Percentiles rank a stretch among this genome's conserved stretches.
Conservation (phyloP, 2,329 filamentous ascomycete genomes). For the Boeremia lycopersici region DNA sequence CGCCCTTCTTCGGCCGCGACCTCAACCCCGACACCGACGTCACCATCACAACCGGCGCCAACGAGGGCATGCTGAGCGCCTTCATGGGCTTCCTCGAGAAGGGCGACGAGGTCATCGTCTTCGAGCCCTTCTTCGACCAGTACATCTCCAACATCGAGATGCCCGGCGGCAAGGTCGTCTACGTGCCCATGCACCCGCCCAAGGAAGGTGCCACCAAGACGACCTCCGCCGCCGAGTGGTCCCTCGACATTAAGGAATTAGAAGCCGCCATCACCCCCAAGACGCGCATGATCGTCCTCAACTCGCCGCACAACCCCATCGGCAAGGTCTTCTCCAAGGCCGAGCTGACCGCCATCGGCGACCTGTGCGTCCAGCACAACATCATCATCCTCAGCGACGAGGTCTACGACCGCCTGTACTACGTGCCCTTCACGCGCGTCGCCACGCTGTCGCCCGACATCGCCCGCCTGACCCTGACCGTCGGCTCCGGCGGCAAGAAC, state of each 20-base stretch:
- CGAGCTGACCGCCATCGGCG: slow-evolving; percentile 83
- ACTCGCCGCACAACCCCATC: slow-evolving; percentile 91
- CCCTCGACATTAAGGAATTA: slow-evolving; percentile 80
- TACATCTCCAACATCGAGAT: slow-evolving; percentile 99
- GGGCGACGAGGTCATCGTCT: slow-evolving; percentile 95
- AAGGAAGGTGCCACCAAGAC: slow-evolving; percentile 77
- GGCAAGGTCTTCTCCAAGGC: slow-evolving; percentile 90
- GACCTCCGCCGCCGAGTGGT: slow-evolving; percentile 87
- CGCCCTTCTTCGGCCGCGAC: slow-evolving; percentile 80
- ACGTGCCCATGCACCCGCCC: slow-evolving; percentile 93
- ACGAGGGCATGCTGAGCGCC: slow-evolving; percentile 91
- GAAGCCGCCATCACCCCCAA: slow-evolving; percentile 80
- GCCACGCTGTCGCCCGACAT: slow-evolving; percentile 90
- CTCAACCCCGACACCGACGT: slow-evolving; percentile 91
- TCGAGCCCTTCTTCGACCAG: slow-evolving; percentile 99
- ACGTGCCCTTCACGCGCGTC: slow-evolving; percentile 91
- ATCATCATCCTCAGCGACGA: slow-evolving; percentile 79
- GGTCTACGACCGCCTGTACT: slow-evolving; percentile 92
- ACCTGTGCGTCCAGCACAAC: slow-evolving; percentile 88
- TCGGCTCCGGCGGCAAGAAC: slow-evolving; percentile 96
- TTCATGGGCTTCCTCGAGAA: slow-evolving; percentile 98
- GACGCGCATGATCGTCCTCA: slow-evolving; percentile 96
- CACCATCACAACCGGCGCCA: slow-evolving; percentile 90
- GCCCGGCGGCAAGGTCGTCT: slow-evolving; percentile 92
- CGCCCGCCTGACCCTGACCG: slow-evolving; percentile 84